Conservation (phyloP, 306 rosid species). For the Medicago lupulina region DNA sequence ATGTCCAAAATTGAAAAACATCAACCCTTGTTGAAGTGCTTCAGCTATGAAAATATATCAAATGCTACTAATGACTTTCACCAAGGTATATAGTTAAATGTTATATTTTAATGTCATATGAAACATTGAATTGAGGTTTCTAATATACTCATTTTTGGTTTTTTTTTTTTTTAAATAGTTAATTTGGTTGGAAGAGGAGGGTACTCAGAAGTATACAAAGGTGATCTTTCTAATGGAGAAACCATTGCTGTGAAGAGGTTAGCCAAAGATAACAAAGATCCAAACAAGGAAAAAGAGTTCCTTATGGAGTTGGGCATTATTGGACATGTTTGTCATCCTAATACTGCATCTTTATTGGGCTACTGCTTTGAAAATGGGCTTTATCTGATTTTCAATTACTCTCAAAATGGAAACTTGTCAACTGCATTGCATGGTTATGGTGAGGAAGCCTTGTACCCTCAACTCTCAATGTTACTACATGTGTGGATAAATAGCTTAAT, state of each 20-base stretch:
- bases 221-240: constrained; percentile 65
- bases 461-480: too few relatives aligned
- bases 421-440: constrained; percentile 97
- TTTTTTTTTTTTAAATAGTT: constrained; percentile 47
- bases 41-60: constrained; percentile 70
- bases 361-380: constrained; percentile 90
- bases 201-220: constrained; percentile 90
- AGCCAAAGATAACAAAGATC: constrained; percentile 77
- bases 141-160: constrained; percentile 3
- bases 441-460: constrained; percentile 30
- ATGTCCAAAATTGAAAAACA: constrained; percentile 46
- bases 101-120: background rate
- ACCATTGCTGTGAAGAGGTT: constrained; percentile 87
- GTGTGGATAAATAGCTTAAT: too few relatives aligned
- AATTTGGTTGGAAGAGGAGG: constrained; percentile 87
- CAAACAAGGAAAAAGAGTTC: constrained; percentile 87
- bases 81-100: constrained; percentile 58
- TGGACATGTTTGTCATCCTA: constrained; percentile 86
- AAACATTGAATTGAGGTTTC: constrained; percentile 12
- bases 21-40: constrained; percentile 77
- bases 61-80: constrained; percentile 76
- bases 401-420: constrained; percentile 88
- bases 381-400: constrained; percentile 73
- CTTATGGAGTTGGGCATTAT: constrained; percentile 91
- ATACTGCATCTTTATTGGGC: constrained; percentile 76